A percentile compares a stretch with the other conserved stretches of the same genome.
These are phyloP conservation scores for Endoconidiophora laricicola DNA, from an alignment of 2,329 filamentous ascomycete genomes.

Conservation along the genomic window DNA sequence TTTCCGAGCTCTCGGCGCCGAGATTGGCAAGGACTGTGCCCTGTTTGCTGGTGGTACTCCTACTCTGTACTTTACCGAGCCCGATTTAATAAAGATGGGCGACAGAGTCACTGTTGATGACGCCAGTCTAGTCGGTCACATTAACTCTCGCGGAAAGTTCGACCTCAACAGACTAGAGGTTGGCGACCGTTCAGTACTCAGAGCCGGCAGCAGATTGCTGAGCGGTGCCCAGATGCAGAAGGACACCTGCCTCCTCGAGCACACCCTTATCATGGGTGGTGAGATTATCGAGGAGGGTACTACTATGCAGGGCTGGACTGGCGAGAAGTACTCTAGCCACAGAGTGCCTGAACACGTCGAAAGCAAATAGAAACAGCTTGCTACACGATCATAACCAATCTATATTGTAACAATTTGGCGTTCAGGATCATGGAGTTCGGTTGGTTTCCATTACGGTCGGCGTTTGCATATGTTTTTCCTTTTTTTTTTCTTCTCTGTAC, in stretches of 20 bases:
- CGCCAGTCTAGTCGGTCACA: slow-evolving; percentile 37
- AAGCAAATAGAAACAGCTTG: background rate
- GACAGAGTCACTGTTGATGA: slow-evolving; percentile 38
- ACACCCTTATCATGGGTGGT: slow-evolving; percentile 39
- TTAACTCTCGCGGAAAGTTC: slow-evolving; percentile 40
- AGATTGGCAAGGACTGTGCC: slow-evolving; percentile 36
- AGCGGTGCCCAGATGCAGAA: slow-evolving; percentile 35
- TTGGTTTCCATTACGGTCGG: background rate
- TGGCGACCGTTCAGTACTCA: slow-evolving; percentile 33
- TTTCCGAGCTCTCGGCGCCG: slow-evolving; percentile 35
- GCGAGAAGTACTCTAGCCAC: slow-evolving; percentile 22
- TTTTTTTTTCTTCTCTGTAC: background rate
- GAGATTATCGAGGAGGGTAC: slow-evolving; percentile 33
- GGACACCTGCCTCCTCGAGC: slow-evolving; percentile 37
- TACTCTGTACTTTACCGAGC: slow-evolving; percentile 38
- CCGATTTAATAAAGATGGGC: slow-evolving; percentile 36
- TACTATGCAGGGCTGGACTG: slow-evolving; percentile 40
- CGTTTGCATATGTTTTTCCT: slow-evolving; percentile 8
- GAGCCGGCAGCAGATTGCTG: slow-evolving; percentile 34
- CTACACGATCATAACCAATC: background rate
- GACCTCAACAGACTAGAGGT: slow-evolving; percentile 34
- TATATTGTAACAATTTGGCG: background rate
- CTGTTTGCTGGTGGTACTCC: slow-evolving; percentile 37
- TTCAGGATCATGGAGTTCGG: background rate
- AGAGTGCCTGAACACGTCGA: slow-evolving; percentile 5